A percentile compares a stretch with the other conserved stretches of the same genome.
Evolutionary conservation across 2,329 filamentous ascomycete genomes (phyloP).

Genomic region (Scytalidium sp.): DNA sequence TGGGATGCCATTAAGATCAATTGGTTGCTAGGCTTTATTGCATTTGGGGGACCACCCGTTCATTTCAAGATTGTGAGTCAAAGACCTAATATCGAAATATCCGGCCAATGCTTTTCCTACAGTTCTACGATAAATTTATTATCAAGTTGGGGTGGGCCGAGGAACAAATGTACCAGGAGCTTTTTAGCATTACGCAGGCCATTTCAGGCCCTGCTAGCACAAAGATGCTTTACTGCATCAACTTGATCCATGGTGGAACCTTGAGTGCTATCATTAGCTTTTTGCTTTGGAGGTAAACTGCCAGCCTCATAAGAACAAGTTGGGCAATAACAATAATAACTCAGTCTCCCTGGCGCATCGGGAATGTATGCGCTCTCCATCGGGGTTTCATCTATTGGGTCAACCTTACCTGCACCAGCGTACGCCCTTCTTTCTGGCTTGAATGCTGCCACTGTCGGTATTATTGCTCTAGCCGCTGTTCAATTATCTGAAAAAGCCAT

Average conservation of each 20-base stretch:
- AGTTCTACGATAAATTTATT: constrained; percentile 59
- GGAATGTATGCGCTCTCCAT: constrained; percentile 67
- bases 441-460: constrained; percentile 68
- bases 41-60: constrained; percentile 65
- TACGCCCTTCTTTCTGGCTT: constrained; percentile 69
- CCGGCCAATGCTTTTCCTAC: too few species aligned
- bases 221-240: constrained; percentile 68
- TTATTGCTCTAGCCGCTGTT: constrained; percentile 67
- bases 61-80: constrained; percentile 59
- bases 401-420: constrained; percentile 55
- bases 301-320: not conserved
- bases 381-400: constrained; percentile 57
- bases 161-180: constrained; percentile 68
- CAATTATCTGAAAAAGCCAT: constrained; percentile 65
- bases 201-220: constrained; percentile 65
- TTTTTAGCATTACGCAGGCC: constrained; percentile 66
- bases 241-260: constrained; percentile 58
- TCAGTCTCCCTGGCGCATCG: constrained; percentile 62
- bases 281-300: constrained; percentile 56
- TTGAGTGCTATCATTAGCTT: constrained; percentile 56
- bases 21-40: constrained; percentile 62
- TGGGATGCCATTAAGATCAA: too few species aligned
- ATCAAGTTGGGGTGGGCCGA: constrained; percentile 60
- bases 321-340: constrained; percentile 4
- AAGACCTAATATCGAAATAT: too few species aligned